Evolutionary conservation across 768 basidiomycete species (phyloP).

Genomic region (Phallus indusiatus): DNA sequence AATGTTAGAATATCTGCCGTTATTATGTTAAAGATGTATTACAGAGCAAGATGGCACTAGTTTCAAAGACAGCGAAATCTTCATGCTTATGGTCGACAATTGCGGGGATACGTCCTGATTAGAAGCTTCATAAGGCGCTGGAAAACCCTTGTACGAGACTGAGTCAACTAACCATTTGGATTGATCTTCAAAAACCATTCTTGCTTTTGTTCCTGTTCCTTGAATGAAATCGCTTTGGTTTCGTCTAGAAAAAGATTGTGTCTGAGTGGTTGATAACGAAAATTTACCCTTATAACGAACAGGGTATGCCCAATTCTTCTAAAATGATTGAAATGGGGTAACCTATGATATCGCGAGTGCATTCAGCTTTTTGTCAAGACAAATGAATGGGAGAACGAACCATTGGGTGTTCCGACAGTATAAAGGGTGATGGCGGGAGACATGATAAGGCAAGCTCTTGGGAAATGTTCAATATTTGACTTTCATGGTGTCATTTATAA

Average conservation of each 20-base stretch:
- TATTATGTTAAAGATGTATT: background rate
- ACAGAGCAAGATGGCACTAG: conserved; percentile 71
- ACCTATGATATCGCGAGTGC: background rate
- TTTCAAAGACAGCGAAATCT: conserved; percentile 64
- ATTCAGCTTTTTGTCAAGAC: background rate
- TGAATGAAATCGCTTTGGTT: conserved; percentile 1
- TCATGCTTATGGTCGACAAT: conserved; percentile 40
- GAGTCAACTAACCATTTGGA: background rate
- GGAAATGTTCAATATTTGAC: too few relatives aligned
- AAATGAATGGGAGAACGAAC: background rate
- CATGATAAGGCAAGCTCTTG: background rate
- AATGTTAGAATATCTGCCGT: background rate
- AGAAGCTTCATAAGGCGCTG: background rate
- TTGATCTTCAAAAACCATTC: conserved; percentile 9
- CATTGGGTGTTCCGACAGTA: conserved; percentile 1
- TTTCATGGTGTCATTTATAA: too few relatives aligned
- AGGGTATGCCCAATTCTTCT: conserved; percentile 4
- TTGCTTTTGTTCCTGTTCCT: conserved; percentile 3
- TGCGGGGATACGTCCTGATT: conserved; percentile 48
- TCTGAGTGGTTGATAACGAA: conserved; percentile 15
- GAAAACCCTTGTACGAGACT: too few relatives aligned
- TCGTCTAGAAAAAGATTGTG: background rate
- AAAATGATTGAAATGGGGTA: conserved; percentile 2
- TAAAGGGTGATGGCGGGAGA: background rate
- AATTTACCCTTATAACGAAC: background rate